phyloP scores from a whole-genome alignment of 139 green algal genomes.

The Coelastrella sp. region DNA sequence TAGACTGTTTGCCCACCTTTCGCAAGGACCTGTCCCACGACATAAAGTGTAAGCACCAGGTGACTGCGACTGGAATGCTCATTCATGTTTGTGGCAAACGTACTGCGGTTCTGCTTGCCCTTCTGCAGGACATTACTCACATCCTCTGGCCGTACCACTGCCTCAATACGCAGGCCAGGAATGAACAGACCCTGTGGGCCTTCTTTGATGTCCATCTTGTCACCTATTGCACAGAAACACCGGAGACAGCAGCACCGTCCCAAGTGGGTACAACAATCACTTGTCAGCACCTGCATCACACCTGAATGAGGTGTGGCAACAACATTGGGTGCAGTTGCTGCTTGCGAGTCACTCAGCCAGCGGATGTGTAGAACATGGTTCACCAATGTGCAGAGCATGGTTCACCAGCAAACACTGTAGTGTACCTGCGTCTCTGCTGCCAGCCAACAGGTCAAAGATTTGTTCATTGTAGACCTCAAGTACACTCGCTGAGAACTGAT shows the following conservation, averaged over 20 bases:
- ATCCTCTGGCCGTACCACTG: slow-evolving; percentile 55
- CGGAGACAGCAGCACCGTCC: too few species aligned
- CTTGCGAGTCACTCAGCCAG: not conserved
- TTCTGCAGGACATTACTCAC: slow-evolving; percentile 58
- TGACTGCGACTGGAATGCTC: slow-evolving; percentile 78
- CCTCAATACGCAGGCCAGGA: slow-evolving; percentile 57
- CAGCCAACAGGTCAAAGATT: slow-evolving; percentile 70
- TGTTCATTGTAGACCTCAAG: slow-evolving; percentile 88
- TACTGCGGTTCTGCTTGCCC: slow-evolving; percentile 69
- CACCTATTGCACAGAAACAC: slow-evolving; percentile 39
- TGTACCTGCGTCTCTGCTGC: slow-evolving; percentile 49
- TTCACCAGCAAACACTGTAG: too few species aligned
- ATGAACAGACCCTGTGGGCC: slow-evolving; percentile 61
- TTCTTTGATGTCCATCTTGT: slow-evolving; percentile 77
- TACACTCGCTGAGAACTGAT: slow-evolving; percentile 69
- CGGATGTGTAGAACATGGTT: not conserved
- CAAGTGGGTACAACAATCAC: too few species aligned
- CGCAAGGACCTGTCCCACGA: slow-evolving; percentile 53
- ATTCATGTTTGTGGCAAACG: slow-evolving; percentile 85
- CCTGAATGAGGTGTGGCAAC: too few species aligned
- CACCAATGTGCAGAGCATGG: too few species aligned
- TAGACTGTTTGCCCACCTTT: slow-evolving; percentile 39
- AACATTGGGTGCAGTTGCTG: too few species aligned
- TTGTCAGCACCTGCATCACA: not conserved
- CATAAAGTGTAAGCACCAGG: slow-evolving; percentile 77